phyloP scores from a whole-genome alignment of 2,329 filamentous ascomycete species.

The Fusarium circinatum region DNA sequence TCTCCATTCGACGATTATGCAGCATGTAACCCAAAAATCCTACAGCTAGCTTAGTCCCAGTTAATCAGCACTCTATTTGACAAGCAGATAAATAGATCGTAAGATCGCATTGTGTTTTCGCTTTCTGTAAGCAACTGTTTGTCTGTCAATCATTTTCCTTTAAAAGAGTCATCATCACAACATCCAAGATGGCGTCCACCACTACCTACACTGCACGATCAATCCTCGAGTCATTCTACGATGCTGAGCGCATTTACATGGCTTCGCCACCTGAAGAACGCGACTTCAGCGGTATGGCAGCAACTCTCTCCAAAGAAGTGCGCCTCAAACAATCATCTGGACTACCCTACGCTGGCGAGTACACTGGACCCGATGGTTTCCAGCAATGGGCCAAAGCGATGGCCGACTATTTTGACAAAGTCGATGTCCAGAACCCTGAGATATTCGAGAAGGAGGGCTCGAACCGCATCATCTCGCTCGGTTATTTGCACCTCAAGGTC shows the following conservation, averaged over 20 bases:
- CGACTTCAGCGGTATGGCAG: constrained; percentile 47
- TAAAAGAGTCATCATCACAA: neutral
- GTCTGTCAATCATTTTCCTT: neutral
- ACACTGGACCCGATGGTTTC: constrained; percentile 46
- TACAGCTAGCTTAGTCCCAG: neutral
- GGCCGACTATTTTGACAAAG: constrained; percentile 41
- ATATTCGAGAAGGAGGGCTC: constrained; percentile 47
- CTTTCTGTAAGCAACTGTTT: neutral
- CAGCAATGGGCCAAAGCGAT: constrained; percentile 46
- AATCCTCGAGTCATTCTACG: constrained; percentile 49
- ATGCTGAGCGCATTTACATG: constrained; percentile 50
- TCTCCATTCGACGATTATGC: neutral
- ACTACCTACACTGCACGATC: constrained; percentile 36
- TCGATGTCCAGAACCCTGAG: constrained; percentile 47
- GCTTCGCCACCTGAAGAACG: constrained; percentile 41
- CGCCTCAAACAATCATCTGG: constrained; percentile 47
- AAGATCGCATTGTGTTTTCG: neutral
- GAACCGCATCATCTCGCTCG: constrained; percentile 43
- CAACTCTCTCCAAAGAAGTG: constrained; percentile 40
- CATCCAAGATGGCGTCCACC: constrained; percentile 1
- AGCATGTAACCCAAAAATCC: neutral
- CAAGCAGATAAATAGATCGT: neutral
- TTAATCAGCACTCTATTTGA: constrained; percentile 1
- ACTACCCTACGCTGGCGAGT: constrained; percentile 48
- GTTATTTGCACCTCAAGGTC: constrained; percentile 43